Evolutionary conservation across 2,329 filamentous ascomycete genomes (phyloP).

Genomic region (Exophiala aquamarina): DNA sequence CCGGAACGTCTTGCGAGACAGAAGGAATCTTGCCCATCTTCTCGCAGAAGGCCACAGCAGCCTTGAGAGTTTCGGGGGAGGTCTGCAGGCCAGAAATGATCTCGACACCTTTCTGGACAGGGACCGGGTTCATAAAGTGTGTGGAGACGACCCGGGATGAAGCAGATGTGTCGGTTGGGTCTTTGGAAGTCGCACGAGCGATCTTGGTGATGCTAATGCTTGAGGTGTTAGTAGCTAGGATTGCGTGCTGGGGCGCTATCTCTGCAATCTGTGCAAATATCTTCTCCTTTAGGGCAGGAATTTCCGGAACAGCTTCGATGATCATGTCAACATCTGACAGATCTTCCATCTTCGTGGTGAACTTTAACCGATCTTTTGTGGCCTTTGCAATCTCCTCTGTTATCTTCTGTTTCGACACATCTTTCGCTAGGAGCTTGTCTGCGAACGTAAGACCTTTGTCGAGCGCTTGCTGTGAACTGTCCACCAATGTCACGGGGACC

Average conservation of each 20-base stretch:
- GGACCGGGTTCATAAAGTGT: conserved; percentile 99
- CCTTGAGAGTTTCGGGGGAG: conserved; percentile 74
- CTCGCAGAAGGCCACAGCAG: conserved; percentile 80
- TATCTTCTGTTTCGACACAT: conserved; percentile 83
- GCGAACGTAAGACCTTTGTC: conserved; percentile 90
- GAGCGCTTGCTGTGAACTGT: conserved; percentile 78
- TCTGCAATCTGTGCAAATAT: conserved; percentile 83
- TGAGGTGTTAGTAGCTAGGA: conserved; percentile 97
- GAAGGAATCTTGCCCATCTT: conserved; percentile 92
- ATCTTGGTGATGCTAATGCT: conserved; percentile 97
- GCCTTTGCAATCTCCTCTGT: conserved; percentile 77
- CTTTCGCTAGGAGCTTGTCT: conserved; percentile 93
- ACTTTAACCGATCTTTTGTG: conserved; percentile 66
- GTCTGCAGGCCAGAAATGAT: conserved; percentile 96
- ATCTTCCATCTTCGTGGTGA: conserved; percentile 72
- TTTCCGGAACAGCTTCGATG: conserved; percentile 95
- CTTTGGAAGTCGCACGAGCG: conserved; percentile 74
- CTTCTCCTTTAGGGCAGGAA: conserved; percentile 78
- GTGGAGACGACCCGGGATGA: conserved; percentile 89
- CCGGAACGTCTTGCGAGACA: conserved; percentile 82
- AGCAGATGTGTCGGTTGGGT: conserved; percentile 76
- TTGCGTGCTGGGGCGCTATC: conserved; percentile 78
- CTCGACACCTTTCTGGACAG: conserved; percentile 94
- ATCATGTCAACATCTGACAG: conserved; percentile 89
- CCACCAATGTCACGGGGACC: conserved; percentile 82